phyloP scores from a whole-genome alignment of 306 rosid genomes.

The Prunus fruticosa region DNA sequence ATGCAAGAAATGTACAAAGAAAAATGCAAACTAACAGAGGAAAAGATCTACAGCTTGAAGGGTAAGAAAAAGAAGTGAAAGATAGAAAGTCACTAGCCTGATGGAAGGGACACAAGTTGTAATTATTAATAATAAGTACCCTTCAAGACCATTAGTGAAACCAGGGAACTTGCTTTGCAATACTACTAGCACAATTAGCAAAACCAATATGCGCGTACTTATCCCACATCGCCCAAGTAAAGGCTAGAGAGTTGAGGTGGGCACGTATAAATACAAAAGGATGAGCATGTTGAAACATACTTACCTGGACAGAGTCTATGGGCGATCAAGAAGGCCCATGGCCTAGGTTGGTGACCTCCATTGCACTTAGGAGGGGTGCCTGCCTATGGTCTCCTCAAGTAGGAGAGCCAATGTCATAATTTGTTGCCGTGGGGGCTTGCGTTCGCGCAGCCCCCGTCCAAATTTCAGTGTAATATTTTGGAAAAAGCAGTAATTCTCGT shows the following conservation, averaged over 20 bases:
- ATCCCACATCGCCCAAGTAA: neutral
- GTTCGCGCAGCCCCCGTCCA: constrained; percentile 55
- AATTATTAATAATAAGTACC: too few species aligned
- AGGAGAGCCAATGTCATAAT: constrained; percentile 58
- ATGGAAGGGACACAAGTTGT: too few species aligned
- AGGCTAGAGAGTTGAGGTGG: neutral
- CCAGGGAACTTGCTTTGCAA: too few species aligned
- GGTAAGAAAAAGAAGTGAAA: too few species aligned
- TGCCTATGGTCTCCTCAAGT: constrained; percentile 39
- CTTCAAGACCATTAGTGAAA: too few species aligned
- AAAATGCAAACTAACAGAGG: too few species aligned
- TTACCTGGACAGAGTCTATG: constrained; percentile 49
- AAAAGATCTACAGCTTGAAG: too few species aligned
- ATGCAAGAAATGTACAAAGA: too few species aligned
- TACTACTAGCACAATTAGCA: too few species aligned
- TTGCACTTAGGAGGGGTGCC: constrained; percentile 45
- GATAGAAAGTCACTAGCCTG: too few species aligned
- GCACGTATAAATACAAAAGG: neutral
- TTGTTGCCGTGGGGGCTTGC: constrained; percentile 55
- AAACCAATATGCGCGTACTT: too few species aligned
- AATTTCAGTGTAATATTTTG: neutral
- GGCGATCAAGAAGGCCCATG: constrained; percentile 28
- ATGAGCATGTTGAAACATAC: fast-evolving
- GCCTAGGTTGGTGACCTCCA: constrained; percentile 47
- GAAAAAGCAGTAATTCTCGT: too few species aligned